Conservation (phyloP, 2,329 filamentous ascomycete species). For the Colletotrichum orchidophilum region DNA sequence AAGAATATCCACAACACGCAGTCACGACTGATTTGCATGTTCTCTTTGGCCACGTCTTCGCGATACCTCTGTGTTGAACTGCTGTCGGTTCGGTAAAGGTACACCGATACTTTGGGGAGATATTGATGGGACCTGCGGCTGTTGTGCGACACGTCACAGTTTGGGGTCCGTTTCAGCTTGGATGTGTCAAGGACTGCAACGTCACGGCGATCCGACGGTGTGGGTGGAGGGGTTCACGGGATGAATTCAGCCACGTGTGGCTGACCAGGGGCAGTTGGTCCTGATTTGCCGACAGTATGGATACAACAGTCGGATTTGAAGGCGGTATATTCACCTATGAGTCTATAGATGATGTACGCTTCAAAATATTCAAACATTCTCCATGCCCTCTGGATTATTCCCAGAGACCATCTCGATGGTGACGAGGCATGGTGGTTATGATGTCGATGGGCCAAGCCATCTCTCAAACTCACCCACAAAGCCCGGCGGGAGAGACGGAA, state of each 20-base stretch:
- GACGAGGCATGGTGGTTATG: background rate
- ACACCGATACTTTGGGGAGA: background rate
- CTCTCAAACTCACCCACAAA: too few species aligned
- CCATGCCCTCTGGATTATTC: too few species aligned
- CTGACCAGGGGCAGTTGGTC: background rate
- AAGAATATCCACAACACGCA: slow-evolving; percentile 2
- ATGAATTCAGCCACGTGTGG: slow-evolving; percentile 21
- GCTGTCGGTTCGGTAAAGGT: background rate
- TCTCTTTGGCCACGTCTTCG: background rate
- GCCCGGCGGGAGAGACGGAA: background rate
- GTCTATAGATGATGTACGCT: too few species aligned
- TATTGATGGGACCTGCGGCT: slow-evolving; percentile 6
- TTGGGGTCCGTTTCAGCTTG: slow-evolving; percentile 31
- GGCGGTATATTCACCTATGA: too few species aligned
- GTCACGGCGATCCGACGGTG: slow-evolving; percentile 5
- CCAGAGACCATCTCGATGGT: too few species aligned
- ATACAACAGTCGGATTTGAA: too few species aligned
- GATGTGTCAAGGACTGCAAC: slow-evolving; percentile 3
- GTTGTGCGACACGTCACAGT: slow-evolving; percentile 29
- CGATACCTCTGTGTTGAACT: background rate
- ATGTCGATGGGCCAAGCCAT: accelerated
- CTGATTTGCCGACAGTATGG: background rate
- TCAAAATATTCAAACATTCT: too few species aligned
- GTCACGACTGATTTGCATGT: background rate
- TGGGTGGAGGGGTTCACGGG: background rate